Evolutionary conservation across 1,284 basidiomycete genomes (phyloP), one percentile per base, ranked within the genome.

Genomic region (Tetrapyrgos nigripes): DNA sequence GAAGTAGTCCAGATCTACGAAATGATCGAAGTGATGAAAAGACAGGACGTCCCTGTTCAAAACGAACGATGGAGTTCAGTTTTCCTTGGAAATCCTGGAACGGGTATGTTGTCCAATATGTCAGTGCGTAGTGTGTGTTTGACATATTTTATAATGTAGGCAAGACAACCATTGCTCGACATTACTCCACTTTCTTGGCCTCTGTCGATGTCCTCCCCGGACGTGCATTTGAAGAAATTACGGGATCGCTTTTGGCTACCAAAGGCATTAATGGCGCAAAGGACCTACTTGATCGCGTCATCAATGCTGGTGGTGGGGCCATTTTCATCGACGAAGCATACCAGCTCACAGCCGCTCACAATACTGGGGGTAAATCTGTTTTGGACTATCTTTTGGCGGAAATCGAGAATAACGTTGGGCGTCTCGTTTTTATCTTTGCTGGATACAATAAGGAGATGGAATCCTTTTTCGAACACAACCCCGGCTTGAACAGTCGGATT

Each of bases 371-470:
- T 1, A 65, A 70, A 28, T 79, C 82, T 60, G 86, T 89, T 4
- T 73, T 89, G 19, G 87, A 89, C 62, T 89, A 83, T 64, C 76
- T 90, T 1, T 77, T 89, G 2, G 85, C 86, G 0, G 87, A 89
- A 68, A 89, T 89, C 85, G 87, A 89, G 64, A 89, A 89, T 68
- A 78, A 80, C 26, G 76, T 85, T 3, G 88, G 86, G 8, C 83
- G 75, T 14, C 64, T 88, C 19, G 84, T 88, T 3, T 90, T 90
- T 71, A 85, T 90, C 62, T 73, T 90, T 6, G 87, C 88, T 0
- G 87, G 87, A 1, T 89, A 89, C 67, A 81, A 75, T 69, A 85
- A 82, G 57, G 76, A 90, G 69, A 89, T 90, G 88, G 87, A 90
- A 62, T 83, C 78, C 56, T 90, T 90, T 72, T 89, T 90, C 62